phyloP scores from a whole-genome alignment of 371 early-diverging fungal species.

The Blakeslea trispora region DNA sequence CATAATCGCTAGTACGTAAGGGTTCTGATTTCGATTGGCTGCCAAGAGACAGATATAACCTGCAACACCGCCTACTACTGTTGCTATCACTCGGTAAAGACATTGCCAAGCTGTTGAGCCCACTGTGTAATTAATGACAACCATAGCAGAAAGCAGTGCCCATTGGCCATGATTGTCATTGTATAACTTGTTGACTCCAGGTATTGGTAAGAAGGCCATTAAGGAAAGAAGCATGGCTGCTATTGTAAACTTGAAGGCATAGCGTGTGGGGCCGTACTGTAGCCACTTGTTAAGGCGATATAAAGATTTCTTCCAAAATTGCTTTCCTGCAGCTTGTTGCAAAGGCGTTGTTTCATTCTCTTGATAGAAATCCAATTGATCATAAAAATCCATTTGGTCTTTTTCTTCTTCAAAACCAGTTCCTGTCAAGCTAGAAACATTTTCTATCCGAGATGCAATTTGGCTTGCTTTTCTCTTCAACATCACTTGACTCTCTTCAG shows the following conservation, averaged over 20 bases:
- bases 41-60: constrained; percentile 41
- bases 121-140: constrained; percentile 41
- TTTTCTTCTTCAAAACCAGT: not conserved
- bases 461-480: not conserved
- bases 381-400: constrained; percentile 3
- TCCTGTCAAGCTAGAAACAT: not conserved
- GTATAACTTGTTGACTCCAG: constrained; percentile 32
- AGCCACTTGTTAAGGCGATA: constrained; percentile 18
- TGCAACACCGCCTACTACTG: constrained; percentile 39
- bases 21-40: constrained; percentile 28
- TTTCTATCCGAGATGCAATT: not conserved
- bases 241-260: constrained; percentile 41
- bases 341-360: constrained; percentile 15
- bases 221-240: constrained; percentile 33
- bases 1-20: constrained; percentile 36
- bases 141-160: constrained; percentile 44
- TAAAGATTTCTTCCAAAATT: constrained; percentile 35
- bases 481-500: not conserved
- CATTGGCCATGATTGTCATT: constrained; percentile 45
- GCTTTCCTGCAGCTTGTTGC: constrained; percentile 34
- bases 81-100: constrained; percentile 37
- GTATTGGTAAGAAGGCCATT: constrained; percentile 43
- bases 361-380: not conserved
- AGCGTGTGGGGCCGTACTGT: constrained; percentile 32
- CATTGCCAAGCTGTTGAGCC: constrained; percentile 39